phyloP scores from a whole-genome alignment of 495 filamentous ascomycete genomes.

The Penicillium malachiteum region DNA sequence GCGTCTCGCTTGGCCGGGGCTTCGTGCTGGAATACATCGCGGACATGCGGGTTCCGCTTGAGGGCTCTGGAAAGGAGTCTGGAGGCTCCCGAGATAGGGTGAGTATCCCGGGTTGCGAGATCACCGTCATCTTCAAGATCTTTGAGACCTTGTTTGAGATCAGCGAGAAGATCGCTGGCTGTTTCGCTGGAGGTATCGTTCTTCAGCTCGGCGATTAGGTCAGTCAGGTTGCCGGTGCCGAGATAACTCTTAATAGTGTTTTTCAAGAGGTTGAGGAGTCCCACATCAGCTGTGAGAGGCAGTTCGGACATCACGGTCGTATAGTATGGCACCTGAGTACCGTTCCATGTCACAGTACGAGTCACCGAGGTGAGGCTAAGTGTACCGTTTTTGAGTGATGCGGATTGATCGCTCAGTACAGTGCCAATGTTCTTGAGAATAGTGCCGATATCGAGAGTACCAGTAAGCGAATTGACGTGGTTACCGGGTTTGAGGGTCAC shows the following conservation, averaged over 20 bases:
- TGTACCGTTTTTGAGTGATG: constrained; percentile 30
- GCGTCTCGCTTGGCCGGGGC: constrained; percentile 19
- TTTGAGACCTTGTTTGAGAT: constrained; percentile 8
- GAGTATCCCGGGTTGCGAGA: not conserved
- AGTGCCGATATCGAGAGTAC: constrained; percentile 30
- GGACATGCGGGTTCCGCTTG: constrained; percentile 19
- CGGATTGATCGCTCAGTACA: constrained; percentile 30
- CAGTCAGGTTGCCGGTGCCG: not conserved
- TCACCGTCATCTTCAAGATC: not conserved
- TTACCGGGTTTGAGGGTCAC: constrained; percentile 58
- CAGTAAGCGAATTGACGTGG: constrained; percentile 53
- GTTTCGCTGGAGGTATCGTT: not conserved
- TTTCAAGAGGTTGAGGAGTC: constrained; percentile 26
- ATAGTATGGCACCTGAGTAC: constrained; percentile 40
- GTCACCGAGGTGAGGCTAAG: constrained; percentile 33
- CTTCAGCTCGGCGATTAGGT: not conserved
- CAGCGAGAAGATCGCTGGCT: not conserved
- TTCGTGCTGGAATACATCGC: constrained; percentile 13
- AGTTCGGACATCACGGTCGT: constrained; percentile 37
- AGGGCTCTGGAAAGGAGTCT: not conserved
- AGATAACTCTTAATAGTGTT: constrained; percentile 34
- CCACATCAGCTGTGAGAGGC: constrained; percentile 32
- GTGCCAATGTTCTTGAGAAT: constrained; percentile 30
- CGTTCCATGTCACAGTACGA: constrained; percentile 33
- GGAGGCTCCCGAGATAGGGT: not conserved